Evolutionary conservation across 2,329 filamentous ascomycete genomes (phyloP).

Genomic region (Scleromitrula shiraiana): DNA sequence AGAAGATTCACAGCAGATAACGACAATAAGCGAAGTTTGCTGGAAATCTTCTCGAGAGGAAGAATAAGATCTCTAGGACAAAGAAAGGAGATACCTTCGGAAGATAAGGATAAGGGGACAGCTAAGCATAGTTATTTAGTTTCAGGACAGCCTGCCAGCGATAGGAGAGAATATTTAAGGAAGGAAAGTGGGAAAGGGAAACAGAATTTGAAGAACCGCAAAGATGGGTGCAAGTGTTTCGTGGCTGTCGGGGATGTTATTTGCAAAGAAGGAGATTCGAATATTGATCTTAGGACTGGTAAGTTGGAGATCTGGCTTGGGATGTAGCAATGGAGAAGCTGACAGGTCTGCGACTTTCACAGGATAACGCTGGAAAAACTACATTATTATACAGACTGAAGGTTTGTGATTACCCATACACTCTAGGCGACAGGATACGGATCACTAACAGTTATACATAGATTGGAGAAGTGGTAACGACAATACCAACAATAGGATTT

Average conservation of each 20-base stretch:
- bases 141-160: background rate
- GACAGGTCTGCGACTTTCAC: slow-evolving; percentile 1
- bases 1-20: background rate
- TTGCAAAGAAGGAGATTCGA: slow-evolving; percentile 94
- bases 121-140: slow-evolving; percentile 6
- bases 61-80: background rate
- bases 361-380: slow-evolving; percentile 99
- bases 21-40: background rate
- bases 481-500: slow-evolving; percentile 98
- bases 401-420: slow-evolving; percentile 40
- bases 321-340: slow-evolving; percentile 8
- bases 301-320: slow-evolving; percentile 33
- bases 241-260: slow-evolving; percentile 67
- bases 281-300: slow-evolving; percentile 93
- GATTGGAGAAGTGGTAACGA: slow-evolving; percentile 98
- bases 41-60: too few relatives aligned
- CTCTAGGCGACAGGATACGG: background rate
- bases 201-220: slow-evolving; percentile 8
- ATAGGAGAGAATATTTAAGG: background rate
- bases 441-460: slow-evolving; percentile 33
- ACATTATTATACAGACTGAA: slow-evolving; percentile 94
- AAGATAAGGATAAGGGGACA: slow-evolving; percentile 9
- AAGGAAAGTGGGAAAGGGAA: background rate
- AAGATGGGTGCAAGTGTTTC: slow-evolving; percentile 57
- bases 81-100: background rate